A percentile compares a stretch with the other conserved stretches of the same genome.
Evolutionary conservation across 345 rosid species (phyloP).

Genomic region (Sonneratia alba): DNA sequence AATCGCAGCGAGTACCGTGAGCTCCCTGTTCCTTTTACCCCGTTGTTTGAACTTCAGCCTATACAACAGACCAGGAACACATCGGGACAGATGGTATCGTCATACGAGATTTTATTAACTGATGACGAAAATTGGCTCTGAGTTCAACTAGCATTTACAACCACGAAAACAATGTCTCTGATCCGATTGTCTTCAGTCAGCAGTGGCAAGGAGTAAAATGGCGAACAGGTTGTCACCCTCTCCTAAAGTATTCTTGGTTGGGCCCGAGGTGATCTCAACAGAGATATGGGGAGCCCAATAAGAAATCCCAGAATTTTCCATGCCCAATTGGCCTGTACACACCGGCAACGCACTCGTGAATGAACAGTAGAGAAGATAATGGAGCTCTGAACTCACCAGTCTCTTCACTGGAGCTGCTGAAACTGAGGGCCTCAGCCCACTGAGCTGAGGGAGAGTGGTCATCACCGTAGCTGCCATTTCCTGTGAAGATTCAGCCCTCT

Average conservation of each 20-base stretch:
- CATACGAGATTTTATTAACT: too few species aligned
- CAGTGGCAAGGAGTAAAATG: too few species aligned
- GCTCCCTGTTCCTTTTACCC: slow-evolving; percentile 65
- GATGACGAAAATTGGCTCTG: too few species aligned
- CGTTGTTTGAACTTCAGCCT: slow-evolving; percentile 45
- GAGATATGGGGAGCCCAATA: too few species aligned
- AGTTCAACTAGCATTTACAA: too few species aligned
- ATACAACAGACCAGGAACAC: background rate
- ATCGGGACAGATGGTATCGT: background rate
- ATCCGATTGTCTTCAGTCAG: too few species aligned
- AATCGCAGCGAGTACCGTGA: slow-evolving; percentile 69
- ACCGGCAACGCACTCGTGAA: background rate
- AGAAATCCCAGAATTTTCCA: too few species aligned
- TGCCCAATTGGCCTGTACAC: background rate
- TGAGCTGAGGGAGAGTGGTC: slow-evolving; percentile 18
- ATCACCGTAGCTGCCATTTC: slow-evolving; percentile 12
- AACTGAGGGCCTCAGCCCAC: slow-evolving; percentile 10
- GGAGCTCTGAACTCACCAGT: slow-evolving; percentile 29
- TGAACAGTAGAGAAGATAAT: background rate
- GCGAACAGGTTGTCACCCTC: too few species aligned
- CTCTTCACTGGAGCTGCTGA: slow-evolving; percentile 34
- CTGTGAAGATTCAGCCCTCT: background rate
- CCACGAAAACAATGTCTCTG: too few species aligned
- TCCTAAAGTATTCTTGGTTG: too few species aligned
- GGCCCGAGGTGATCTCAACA: too few species aligned